A percentile compares a stretch with the other conserved stretches of the same genome.
Evolutionary conservation across 306 rosid genomes (phyloP).

Genomic region (Pueraria montana): DNA sequence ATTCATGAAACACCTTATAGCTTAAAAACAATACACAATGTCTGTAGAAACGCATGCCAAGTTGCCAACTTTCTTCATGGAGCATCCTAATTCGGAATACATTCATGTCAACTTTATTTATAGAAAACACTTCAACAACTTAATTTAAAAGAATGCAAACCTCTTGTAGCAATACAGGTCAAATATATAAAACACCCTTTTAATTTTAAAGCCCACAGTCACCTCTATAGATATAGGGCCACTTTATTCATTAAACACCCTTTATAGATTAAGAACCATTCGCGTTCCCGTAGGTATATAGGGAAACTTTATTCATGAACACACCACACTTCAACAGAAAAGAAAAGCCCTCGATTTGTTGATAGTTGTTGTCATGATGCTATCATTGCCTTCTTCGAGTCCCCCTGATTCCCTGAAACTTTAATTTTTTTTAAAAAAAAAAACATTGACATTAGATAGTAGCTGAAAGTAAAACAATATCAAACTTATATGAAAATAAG

Average conservation of each 20-base stretch:
- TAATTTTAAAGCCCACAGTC: not conserved
- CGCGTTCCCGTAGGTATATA: not conserved
- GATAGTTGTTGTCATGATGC: slow-evolving; percentile 3
- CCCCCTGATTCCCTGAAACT: not conserved
- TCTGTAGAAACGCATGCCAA: not conserved
- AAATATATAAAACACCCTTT: not conserved
- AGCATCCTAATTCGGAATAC: not conserved
- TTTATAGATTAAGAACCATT: not conserved
- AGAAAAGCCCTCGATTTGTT: slow-evolving; percentile 1
- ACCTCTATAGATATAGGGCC: too few species aligned
- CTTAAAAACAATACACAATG: not conserved
- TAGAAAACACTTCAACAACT: not conserved
- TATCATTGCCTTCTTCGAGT: not conserved
- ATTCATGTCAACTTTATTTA: not conserved
- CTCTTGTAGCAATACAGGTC: not conserved
- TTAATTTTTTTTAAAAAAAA: not conserved
- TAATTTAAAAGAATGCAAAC: not conserved
- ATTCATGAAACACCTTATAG: not conserved
- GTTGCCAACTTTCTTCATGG: not conserved
- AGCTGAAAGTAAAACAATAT: not conserved
- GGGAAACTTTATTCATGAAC: slow-evolving; percentile 21
- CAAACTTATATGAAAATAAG: too few species aligned
- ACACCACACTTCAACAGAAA: slow-evolving; percentile 11
- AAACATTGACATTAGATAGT: not conserved
- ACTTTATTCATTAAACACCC: not conserved